phyloP scores from a whole-genome alignment of 371 early-diverging fungal genomes.

The Catenaria anguillulae region DNA sequence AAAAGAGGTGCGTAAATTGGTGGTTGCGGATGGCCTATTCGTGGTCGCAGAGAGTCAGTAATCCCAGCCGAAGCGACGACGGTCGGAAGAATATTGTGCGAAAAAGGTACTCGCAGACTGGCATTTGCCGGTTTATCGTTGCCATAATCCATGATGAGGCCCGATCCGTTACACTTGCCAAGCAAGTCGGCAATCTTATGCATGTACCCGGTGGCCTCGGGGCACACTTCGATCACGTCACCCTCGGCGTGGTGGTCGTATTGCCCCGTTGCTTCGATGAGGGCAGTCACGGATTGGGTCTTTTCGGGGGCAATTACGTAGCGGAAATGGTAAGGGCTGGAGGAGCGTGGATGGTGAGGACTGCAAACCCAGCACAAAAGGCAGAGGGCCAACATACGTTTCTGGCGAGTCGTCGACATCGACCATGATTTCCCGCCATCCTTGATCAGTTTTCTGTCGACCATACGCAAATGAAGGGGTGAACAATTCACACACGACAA shows the following conservation, averaged over 20 bases:
- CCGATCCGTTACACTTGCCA: constrained; percentile 49
- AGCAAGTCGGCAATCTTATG: constrained; percentile 47
- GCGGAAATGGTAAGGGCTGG: constrained; percentile 55
- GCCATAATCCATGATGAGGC: constrained; percentile 81
- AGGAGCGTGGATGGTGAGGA: constrained; percentile 3
- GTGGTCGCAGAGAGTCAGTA: constrained; percentile 65
- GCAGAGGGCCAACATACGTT: constrained; percentile 24
- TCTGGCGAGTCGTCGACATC: constrained; percentile 54
- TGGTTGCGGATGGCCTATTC: constrained; percentile 72
- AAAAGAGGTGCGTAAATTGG: constrained; percentile 57
- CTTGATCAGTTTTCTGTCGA: constrained; percentile 40
- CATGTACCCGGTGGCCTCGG: constrained; percentile 52
- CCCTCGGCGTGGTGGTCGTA: constrained; percentile 32
- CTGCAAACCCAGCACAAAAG: not conserved
- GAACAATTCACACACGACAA: too few species aligned
- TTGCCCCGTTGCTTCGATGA: constrained; percentile 19
- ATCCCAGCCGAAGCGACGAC: too few species aligned
- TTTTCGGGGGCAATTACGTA: constrained; percentile 51
- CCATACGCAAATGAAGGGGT: too few species aligned
- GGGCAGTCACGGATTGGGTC: constrained; percentile 46
- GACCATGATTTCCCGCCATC: constrained; percentile 81
- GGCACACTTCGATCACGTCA: constrained; percentile 66
- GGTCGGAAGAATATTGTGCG: not conserved
- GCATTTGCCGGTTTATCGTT: constrained; percentile 56
- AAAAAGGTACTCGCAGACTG: constrained; percentile 53